Base-by-base conservation (phyloP, 2,329 filamentous ascomycete genomes). In the Dactylellina haptotyla region DNA sequence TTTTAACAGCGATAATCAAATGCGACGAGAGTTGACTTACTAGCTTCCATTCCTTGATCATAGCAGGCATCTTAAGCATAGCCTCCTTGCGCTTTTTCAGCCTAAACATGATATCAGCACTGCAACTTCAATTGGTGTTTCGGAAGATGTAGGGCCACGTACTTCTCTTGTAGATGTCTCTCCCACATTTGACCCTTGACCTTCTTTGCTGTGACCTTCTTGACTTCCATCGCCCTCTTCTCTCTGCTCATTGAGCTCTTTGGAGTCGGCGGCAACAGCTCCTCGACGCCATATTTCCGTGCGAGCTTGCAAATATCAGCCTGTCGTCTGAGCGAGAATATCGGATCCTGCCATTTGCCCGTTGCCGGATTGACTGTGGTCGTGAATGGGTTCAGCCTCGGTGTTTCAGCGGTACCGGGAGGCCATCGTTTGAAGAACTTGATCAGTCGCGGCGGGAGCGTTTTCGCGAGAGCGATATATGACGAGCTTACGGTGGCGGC, bases 161-260 rank as follows among this genome's bases (percentile, higher is more conserved):
- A 88, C 85, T 89, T 88, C 75, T 86, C 85, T 83, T 91, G 89
- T 84, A 97, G 84, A 79, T 90, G 90, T 80, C 95, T 88, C 85
- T 99, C 95, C 88, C 93, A 91, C 78, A 88, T 86, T 82, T 97
- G 94, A 81, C 95, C 95, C 89, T 98, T 99, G 88, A 85, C 95
- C 94, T 0, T 75, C 75, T 66, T 77, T 59, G 76, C 46, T 18
- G 94, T 98, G 78, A 94, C 94, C 81, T 97, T 80, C 54, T 93
- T 94, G 76, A 89, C 86, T 84, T 96, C 90, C 69, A 92, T 87
- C 67, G 91, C 84, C 80, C 88, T 87, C 78, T 87, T 85, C 79
- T 93, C 86, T 81, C 85, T 88, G 80, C 87, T 86, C 77, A 88
- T 89, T 1, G 89, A 89, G 77, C 88, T 88, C 86, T 97, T 97